These are phyloP conservation scores for Scytalidium lignicola DNA, from an alignment of 2,329 filamentous ascomycete species.

Conservation along the genomic window DNA sequence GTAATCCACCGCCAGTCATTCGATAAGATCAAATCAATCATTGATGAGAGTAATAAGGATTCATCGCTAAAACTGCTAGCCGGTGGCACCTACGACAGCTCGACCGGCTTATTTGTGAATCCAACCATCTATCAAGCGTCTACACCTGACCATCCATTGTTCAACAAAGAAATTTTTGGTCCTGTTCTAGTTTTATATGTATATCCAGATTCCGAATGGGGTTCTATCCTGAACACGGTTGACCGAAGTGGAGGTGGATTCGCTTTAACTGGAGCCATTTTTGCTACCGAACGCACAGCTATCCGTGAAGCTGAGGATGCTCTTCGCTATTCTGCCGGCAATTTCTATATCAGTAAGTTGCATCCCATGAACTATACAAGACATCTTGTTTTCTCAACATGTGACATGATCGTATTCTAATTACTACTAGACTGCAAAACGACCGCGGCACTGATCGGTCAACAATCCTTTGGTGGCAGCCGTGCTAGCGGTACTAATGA, in stretches of 20 bases:
- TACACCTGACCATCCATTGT: constrained; percentile 66
- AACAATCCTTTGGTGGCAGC: constrained; percentile 64
- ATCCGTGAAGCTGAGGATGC: constrained; percentile 62
- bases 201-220: constrained; percentile 67
- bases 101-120: constrained; percentile 74
- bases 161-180: constrained; percentile 75
- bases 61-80: constrained; percentile 64
- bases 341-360: constrained; percentile 73
- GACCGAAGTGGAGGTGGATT: constrained; percentile 65
- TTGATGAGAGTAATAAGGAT: constrained; percentile 71
- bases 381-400: too few species aligned
- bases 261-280: constrained; percentile 68
- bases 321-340: constrained; percentile 66
- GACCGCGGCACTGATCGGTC: constrained; percentile 64
- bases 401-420: too few species aligned
- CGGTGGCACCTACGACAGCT: constrained; percentile 70
- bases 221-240: constrained; percentile 53
- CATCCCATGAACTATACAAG: too few species aligned
- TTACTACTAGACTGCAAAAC: constrained; percentile 43
- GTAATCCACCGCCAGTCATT: constrained; percentile 79
- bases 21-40: constrained; percentile 68
- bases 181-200: constrained; percentile 68
- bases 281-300: constrained; percentile 60
- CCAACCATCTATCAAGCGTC: constrained; percentile 73
- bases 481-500: constrained; percentile 65